Evolutionary conservation across 2,329 filamentous ascomycete genomes (phyloP).

Genomic region (Pseudopithomyces maydicus): DNA sequence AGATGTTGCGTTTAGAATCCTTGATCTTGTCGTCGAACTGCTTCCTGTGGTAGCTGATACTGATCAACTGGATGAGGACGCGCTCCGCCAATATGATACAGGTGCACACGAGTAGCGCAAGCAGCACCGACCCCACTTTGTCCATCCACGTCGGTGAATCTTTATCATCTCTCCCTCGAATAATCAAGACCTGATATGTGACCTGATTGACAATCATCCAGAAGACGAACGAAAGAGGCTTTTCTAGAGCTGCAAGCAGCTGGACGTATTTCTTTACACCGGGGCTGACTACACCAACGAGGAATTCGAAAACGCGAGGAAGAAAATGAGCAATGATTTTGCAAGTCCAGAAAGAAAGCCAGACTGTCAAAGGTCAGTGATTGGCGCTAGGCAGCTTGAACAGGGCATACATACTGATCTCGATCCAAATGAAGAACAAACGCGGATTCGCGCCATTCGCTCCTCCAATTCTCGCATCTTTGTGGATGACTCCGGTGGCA

Average conservation of each 20-base stretch:
- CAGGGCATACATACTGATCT: constrained; percentile 51
- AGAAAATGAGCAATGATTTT: constrained; percentile 65
- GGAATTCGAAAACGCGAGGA: constrained; percentile 64
- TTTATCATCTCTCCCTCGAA: constrained; percentile 1
- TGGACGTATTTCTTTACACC: constrained; percentile 68
- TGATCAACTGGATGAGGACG: constrained; percentile 79
- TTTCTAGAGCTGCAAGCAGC: constrained; percentile 63
- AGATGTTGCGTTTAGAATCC: constrained; percentile 85
- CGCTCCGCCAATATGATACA: constrained; percentile 78
- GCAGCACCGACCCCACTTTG: constrained; percentile 67
- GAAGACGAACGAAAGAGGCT: constrained; percentile 64
- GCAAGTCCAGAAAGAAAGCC: constrained; percentile 66
- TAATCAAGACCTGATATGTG: constrained; percentile 56
- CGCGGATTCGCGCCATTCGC: constrained; percentile 57
- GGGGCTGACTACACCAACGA: constrained; percentile 67
- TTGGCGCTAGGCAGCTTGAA: background rate
- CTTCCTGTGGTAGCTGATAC: constrained; percentile 82
- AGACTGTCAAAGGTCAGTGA: constrained; percentile 48
- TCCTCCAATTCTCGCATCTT: constrained; percentile 51
- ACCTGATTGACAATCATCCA: constrained; percentile 65
- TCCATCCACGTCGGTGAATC: constrained; percentile 53
- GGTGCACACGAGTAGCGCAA: constrained; percentile 69
- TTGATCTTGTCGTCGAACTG: constrained; percentile 84
- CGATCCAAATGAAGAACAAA: constrained; percentile 67
- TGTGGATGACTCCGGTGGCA: constrained; percentile 48